Evolutionary conservation across 116 monocot genomes (phyloP).

Genomic region (Phalaenopsis hybrid): DNA sequence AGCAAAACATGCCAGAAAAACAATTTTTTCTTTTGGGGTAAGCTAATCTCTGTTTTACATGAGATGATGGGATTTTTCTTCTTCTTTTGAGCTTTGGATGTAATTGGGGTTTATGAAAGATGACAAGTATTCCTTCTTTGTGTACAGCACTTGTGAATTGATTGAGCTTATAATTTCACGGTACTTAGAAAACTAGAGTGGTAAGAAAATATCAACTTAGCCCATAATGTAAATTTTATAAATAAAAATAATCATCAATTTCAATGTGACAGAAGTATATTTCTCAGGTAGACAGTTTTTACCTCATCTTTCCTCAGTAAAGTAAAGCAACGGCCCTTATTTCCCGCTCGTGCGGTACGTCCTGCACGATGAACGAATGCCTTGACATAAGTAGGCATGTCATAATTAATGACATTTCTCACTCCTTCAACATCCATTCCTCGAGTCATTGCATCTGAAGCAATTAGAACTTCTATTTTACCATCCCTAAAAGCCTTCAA

Average conservation of each 20-base stretch:
- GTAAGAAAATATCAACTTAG: neutral
- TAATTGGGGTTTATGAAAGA: too few species aligned
- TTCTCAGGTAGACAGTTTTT: constrained; percentile 1
- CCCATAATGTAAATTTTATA: neutral
- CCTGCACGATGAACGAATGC: constrained; percentile 90
- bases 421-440: constrained; percentile 94
- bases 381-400: constrained; percentile 75
- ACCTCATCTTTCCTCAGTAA: constrained; percentile 77
- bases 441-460: constrained; percentile 85
- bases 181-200: neutral
- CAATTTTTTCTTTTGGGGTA: too few species aligned
- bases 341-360: constrained; percentile 87
- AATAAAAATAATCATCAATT: neutral
- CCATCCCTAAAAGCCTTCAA: constrained; percentile 82
- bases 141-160: too few species aligned
- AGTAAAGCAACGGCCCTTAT: constrained; percentile 75
- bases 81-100: too few species aligned
- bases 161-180: neutral
- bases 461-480: constrained; percentile 65
- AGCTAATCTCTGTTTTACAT: too few species aligned
- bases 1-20: too few species aligned
- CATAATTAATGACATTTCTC: constrained; percentile 86
- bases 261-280: neutral
- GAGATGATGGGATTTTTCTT: too few species aligned
- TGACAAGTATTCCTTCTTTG: too few species aligned